Conservation (phyloP, 345 rosid species). For the Arabidopsis arenosa region DNA sequence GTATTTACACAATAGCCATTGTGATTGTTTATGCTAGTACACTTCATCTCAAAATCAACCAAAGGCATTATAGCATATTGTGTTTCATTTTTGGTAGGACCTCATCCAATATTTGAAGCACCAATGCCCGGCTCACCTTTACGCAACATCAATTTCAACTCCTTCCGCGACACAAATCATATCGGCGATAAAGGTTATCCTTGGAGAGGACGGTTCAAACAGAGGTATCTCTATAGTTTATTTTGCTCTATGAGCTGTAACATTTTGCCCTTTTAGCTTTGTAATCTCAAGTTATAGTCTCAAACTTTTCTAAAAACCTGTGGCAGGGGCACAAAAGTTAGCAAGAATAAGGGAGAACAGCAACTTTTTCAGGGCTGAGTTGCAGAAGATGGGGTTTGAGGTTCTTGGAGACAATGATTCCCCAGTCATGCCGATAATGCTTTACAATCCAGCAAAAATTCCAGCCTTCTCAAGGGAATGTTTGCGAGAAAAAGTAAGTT, state of each 20-base stretch:
- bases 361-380: conserved; percentile 91
- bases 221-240: conserved; percentile 57
- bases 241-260: not conserved
- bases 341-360: conserved; percentile 92
- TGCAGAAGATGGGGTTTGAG: conserved; percentile 94
- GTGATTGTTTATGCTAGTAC: conserved; percentile 3
- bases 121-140: conserved; percentile 89
- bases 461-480: conserved; percentile 98
- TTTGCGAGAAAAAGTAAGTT: conserved; percentile 67
- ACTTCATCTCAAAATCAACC: conserved; percentile 3
- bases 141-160: conserved; percentile 93
- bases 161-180: conserved; percentile 91
- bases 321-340: conserved; percentile 85
- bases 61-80: conserved; percentile 15
- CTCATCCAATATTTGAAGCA: conserved; percentile 75
- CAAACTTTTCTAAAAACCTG: not conserved
- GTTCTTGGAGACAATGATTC: conserved; percentile 98
- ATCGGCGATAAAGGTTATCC: conserved; percentile 83
- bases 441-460: conserved; percentile 94
- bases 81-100: conserved; percentile 53
- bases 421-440: conserved; percentile 99
- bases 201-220: conserved; percentile 95
- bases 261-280: not conserved
- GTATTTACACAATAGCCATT: not conserved
- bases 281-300: conserved; percentile 10